phyloP scores from a whole-genome alignment of 257 asterid species.

The Plectranthus barbatus region DNA sequence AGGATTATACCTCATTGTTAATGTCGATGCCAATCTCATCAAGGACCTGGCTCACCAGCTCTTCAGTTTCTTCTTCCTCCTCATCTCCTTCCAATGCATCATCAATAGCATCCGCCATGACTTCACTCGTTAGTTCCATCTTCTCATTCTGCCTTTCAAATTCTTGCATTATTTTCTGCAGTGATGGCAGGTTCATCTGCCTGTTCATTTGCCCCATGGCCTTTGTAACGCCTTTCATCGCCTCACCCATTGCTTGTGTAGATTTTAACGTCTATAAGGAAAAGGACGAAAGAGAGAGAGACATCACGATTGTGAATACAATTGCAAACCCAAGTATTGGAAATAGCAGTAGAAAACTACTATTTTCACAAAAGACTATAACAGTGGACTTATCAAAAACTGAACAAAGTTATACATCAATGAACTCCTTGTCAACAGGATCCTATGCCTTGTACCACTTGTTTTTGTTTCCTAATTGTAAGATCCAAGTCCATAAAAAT shows the following conservation, averaged over 20 bases:
- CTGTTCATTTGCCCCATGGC: constrained; percentile 99
- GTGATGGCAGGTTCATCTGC: constrained; percentile 95
- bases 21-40: constrained; percentile 95
- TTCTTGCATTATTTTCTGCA: constrained; percentile 98
- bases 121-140: constrained; percentile 92
- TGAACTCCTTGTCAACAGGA: not conserved
- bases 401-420: too few relatives aligned
- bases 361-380: too few relatives aligned
- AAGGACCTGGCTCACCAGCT: constrained; percentile 90
- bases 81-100: constrained; percentile 99
- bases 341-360: too few relatives aligned
- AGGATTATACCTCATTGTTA: constrained; percentile 64
- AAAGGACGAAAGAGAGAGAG: not conserved
- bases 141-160: constrained; percentile 92
- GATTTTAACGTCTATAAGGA: constrained; percentile 75
- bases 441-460: too few relatives aligned
- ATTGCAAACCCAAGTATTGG: too few relatives aligned
- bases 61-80: constrained; percentile 97
- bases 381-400: too few relatives aligned
- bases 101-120: constrained; percentile 97
- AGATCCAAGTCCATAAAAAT: not conserved
- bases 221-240: constrained; percentile 97
- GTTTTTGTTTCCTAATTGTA: not conserved
- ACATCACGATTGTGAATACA: not conserved
- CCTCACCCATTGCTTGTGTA: constrained; percentile 99